phyloP scores from a whole-genome alignment of 208 protist species.

The Kentomonas sorsogonicus region DNA sequence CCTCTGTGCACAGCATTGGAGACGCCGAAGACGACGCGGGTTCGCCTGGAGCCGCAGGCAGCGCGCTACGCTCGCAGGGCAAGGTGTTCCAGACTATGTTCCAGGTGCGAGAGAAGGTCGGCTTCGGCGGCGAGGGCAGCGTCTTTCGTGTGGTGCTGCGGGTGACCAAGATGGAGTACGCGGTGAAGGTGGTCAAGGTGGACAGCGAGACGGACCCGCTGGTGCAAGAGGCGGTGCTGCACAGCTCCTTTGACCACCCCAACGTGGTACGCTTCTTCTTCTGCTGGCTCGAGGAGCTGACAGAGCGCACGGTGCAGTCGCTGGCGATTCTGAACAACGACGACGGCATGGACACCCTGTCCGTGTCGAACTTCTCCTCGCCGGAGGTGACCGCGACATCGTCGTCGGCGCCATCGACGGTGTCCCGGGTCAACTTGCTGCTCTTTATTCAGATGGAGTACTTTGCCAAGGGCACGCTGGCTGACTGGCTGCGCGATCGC shows the following conservation, averaged over 20 bases:
- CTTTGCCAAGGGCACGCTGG: constrained; percentile 64
- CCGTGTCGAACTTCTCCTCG: constrained; percentile 5
- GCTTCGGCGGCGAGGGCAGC: constrained; percentile 62
- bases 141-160: constrained; percentile 81
- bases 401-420: not conserved
- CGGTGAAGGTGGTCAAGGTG: constrained; percentile 77
- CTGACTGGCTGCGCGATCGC: constrained; percentile 50
- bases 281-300: constrained; percentile 77
- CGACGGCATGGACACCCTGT: constrained; percentile 39
- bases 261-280: constrained; percentile 85
- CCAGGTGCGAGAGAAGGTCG: constrained; percentile 62
- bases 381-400: not conserved
- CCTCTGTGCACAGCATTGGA: too few species aligned
- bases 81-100: constrained; percentile 76
- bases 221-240: constrained; percentile 69
- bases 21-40: too few species aligned
- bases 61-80: constrained; percentile 17
- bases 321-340: constrained; percentile 39
- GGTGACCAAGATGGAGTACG: constrained; percentile 57
- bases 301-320: too few species aligned
- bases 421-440: constrained; percentile 27
- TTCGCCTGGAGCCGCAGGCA: too few species aligned
- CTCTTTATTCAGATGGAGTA: constrained; percentile 89
- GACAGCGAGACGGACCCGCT: constrained; percentile 41
- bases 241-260: constrained; percentile 74